Evolutionary conservation across 2,329 filamentous ascomycete species (phyloP), one percentile per base, ranked within the genome.

Genomic region (Calonectria pseudoturangicola): DNA sequence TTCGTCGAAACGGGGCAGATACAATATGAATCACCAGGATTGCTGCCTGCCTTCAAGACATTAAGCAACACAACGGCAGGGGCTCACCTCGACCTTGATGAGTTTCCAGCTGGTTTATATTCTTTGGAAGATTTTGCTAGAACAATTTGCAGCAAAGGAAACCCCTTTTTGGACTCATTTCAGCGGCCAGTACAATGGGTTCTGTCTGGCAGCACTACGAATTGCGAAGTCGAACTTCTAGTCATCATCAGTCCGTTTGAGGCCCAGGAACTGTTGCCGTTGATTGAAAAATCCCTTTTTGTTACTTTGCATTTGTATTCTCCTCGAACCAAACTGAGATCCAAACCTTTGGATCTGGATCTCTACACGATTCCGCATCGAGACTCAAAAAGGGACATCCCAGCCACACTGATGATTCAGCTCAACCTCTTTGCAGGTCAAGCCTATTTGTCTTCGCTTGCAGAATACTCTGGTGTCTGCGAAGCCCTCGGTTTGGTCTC

Each of bases 381-480:
- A 33, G 30, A 33, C 9, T 5, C 9, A 33, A 33, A 33, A 0
- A 16, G 62, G 73, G 68, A 47, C 79, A 83, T 89, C 0, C 30
- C 30, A 33, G 9, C 5, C 9, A 9, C 5, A 33, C 30, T 33
- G 5, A 80, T 83, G 0, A 82, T 85, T 0, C 85, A 90, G 69
- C 85, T 95, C 0, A 92, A 93, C 51, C 82, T 95, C 0, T 94
- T 95, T 68, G 86, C 93, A 0, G 93, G 93, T 0, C 91, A 93
- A 68, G 85, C 94, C 0, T 95, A 94, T 75, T 84, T 94, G 12
- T 81, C 79, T 0, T 87, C 85, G 0, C 89, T 86, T 51, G 71
- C 83, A 0, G 88, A 93, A 66, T 95, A 94, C 73, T 74, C 80
- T 0, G 79, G 83, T 1, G 78, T 88, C 0, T 92, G 91, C 72